Evolutionary conservation across 768 basidiomycete genomes (phyloP), one percentile per base, ranked within the genome.

Genomic region (Piloderma croceum): DNA sequence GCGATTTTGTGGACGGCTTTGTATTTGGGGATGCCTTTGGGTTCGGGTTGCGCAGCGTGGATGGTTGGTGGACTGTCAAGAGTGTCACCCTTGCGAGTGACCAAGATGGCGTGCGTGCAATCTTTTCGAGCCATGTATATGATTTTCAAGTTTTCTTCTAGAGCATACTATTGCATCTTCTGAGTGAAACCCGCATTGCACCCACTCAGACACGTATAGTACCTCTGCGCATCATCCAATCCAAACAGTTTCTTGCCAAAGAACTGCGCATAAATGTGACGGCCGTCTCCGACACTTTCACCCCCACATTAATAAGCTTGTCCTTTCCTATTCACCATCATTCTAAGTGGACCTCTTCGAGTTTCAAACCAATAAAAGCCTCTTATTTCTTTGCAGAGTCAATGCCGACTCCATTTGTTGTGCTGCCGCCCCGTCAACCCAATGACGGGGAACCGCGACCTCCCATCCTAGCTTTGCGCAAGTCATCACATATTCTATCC

Each of bases 21-120:
- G 73, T 85, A 0, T 85, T 90, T 52, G 90, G 90, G 3, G 59
- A 77, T 20, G 77, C 76, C 5, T 36, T 87, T 3, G 86, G 87
- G 2, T 46, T 92, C 3, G 82, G 74, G 1, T 42, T 88, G 12
- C 71, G 75, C 25, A 77, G 73, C 48, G 44, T 63, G 3, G 58
- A 64, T 12, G 69, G 67, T 12, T 77, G 74, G 73, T 83, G 81
- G 79, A 75, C 68, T 1, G 67, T 80, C 3, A 58, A 50, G 34
- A 6, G 50, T 46, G n/a, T n/a, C n/a, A n/a, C n/a, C n/a, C n/a
- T n/a, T n/a, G n/a, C n/a, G n/a, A n/a, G n/a, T n/a, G n/a, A n/a
- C n/a, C n/a, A n/a, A n/a, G n/a, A n/a, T n/a, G n/a, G n/a, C n/a
- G n/a, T n/a, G n/a, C n/a, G n/a, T n/a, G n/a, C n/a, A n/a, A 29